Conservation (phyloP, 139 green algal genomes). For the Protoeuglena noctilucae region DNA sequence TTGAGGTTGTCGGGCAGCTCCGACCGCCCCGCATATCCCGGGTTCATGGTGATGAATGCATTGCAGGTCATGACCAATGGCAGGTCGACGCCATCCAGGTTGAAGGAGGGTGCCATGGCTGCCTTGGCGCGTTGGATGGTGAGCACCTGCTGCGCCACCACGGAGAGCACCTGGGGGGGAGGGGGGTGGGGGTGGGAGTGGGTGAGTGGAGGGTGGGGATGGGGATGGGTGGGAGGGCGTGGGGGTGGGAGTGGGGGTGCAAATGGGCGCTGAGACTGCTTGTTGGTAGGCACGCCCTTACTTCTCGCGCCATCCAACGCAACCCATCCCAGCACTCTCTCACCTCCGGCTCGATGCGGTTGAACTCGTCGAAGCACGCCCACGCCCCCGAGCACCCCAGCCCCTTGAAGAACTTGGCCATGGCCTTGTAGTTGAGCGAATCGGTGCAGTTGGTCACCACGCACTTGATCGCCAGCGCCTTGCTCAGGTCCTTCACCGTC, state of each 20-base stretch:
- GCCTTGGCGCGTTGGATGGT: constrained; percentile 44
- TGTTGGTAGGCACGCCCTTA: background rate
- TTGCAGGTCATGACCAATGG: constrained; percentile 13
- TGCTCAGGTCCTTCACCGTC: constrained; percentile 17
- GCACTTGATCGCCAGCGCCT: constrained; percentile 25
- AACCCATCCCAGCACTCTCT: background rate
- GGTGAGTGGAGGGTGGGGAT: background rate
- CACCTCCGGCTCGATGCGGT: constrained; percentile 28
- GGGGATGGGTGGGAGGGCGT: background rate
- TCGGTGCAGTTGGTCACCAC: constrained; percentile 28
- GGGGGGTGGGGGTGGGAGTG: background rate
- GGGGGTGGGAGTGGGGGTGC: background rate
- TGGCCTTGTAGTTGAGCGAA: constrained; percentile 19
- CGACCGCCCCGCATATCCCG: constrained; percentile 20
- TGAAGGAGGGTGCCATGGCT: constrained; percentile 9
- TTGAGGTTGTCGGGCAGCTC: constrained; percentile 26
- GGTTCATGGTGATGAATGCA: constrained; percentile 31
- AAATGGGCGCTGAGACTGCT: no score
- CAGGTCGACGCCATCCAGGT: constrained; percentile 20
- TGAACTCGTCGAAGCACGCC: constrained; percentile 32
- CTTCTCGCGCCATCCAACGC: no score
- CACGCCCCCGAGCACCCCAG: constrained; percentile 18
- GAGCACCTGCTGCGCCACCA: constrained; percentile 28
- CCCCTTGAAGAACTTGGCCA: constrained; percentile 32
- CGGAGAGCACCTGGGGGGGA: constrained; percentile 5